A percentile compares a stretch with the other conserved stretches of the same genome.
These are phyloP conservation scores for Kregervanrija pseudodelftensis DNA, from an alignment of 805 yeast species.

Conservation along the genomic window DNA sequence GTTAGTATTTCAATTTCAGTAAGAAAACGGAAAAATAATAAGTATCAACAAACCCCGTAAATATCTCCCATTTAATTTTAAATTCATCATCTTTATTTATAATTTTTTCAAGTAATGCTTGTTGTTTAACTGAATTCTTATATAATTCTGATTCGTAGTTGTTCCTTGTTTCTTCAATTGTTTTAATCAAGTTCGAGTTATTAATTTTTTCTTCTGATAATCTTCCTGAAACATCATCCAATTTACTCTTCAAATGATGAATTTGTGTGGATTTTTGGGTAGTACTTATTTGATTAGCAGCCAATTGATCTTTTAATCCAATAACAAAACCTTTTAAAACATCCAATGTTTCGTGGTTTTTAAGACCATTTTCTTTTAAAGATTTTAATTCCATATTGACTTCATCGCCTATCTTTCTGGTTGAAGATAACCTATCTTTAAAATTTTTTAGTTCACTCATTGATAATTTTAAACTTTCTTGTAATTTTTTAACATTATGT, in stretches of 20 bases:
- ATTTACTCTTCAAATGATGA: constrained; percentile 26
- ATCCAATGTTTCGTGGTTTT: constrained; percentile 7
- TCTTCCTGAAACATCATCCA: constrained; percentile 38
- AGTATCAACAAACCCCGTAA: neutral
- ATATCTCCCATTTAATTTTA: neutral
- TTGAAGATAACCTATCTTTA: constrained; percentile 3
- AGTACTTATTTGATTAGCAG: constrained; percentile 6
- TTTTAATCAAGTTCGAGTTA: constrained; percentile 22
- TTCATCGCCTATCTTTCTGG: constrained; percentile 1
- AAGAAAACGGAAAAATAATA: neutral
- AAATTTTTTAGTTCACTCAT: constrained; percentile 4
- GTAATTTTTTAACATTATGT: constrained; percentile 3
- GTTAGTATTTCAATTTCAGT: too few relatives aligned
- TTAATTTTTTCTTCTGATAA: constrained; percentile 40
- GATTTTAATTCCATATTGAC: constrained; percentile 7
- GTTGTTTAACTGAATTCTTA: constrained; percentile 4
- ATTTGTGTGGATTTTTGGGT: constrained; percentile 19
- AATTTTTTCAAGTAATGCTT: neutral
- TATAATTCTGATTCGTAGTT: constrained; percentile 8
- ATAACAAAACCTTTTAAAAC: constrained; percentile 10
- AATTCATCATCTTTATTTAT: neutral
- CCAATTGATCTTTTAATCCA: constrained; percentile 11
- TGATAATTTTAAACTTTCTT: constrained; percentile 1
- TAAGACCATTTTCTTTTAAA: constrained; percentile 4
- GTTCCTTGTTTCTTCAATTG: constrained; percentile 9